These are phyloP conservation scores for Pestalotiopsis fici DNA, from an alignment of 2,329 filamentous ascomycete genomes.

Conservation along the genomic window DNA sequence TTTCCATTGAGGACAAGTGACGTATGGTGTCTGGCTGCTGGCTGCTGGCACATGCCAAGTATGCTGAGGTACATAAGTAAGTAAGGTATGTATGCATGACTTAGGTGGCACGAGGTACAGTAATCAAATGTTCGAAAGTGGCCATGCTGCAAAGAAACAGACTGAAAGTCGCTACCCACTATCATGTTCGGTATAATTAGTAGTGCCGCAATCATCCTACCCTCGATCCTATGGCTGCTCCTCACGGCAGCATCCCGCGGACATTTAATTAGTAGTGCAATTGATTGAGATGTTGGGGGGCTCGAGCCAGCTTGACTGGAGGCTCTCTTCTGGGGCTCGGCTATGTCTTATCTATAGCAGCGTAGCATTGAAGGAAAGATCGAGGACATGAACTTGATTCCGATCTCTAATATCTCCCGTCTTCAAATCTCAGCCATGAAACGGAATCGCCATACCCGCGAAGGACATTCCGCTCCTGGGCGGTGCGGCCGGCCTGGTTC, in stretches of 20 bases:
- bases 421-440: neutral
- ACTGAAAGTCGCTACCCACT: neutral
- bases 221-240: neutral
- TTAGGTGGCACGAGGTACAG: too few relatives aligned
- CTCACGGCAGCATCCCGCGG: neutral
- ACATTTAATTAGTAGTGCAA: too few relatives aligned
- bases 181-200: neutral
- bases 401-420: neutral
- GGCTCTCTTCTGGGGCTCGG: neutral
- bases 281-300: neutral
- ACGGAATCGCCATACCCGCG: neutral
- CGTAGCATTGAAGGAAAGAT: neutral
- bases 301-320: neutral
- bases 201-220: neutral
- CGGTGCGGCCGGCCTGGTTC: neutral
- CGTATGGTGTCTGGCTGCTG: neutral
- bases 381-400: neutral
- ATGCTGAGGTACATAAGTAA: neutral
- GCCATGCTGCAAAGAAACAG: neutral
- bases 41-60: neutral
- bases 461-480: constrained; percentile 6
- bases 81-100: neutral
- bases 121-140: neutral
- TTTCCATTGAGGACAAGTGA: neutral
- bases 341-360: neutral